phyloP scores from a whole-genome alignment of 257 asterid species.

The Haberlea rhodopensis region DNA sequence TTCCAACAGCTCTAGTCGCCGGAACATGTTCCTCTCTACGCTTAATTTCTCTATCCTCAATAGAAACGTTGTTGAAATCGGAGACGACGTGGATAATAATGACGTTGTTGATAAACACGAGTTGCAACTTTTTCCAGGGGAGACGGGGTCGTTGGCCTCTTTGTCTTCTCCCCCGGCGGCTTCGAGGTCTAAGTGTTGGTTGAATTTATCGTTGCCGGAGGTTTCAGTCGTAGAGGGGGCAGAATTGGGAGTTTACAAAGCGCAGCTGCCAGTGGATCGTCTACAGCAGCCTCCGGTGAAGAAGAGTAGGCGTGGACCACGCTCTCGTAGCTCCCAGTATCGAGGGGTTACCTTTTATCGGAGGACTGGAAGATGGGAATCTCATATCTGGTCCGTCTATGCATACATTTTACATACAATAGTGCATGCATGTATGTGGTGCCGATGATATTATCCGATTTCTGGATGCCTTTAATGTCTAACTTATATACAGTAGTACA shows the following conservation, averaged over 20 bases:
- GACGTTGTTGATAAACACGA: constrained; percentile 24
- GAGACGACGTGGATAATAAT: constrained; percentile 31
- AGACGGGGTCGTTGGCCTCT: constrained; percentile 22
- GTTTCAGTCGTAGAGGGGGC: constrained; percentile 7
- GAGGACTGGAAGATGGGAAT: constrained; percentile 98
- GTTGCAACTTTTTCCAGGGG: constrained; percentile 65
- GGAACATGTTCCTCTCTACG: no score
- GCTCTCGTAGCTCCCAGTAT: constrained; percentile 93
- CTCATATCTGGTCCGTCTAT: constrained; percentile 81
- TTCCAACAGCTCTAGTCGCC: constrained; percentile 44
- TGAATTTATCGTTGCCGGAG: constrained; percentile 42
- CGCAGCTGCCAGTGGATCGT: constrained; percentile 28
- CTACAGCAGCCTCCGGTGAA: constrained; percentile 41
- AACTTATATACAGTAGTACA: not conserved
- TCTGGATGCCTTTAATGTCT: not conserved
- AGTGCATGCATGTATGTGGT: constrained; percentile 31
- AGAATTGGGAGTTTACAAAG: constrained; percentile 18
- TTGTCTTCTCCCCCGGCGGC: constrained; percentile 18
- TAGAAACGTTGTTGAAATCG: constrained; percentile 32
- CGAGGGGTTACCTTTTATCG: constrained; percentile 98
- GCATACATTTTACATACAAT: not conserved
- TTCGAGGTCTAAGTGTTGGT: constrained; percentile 34
- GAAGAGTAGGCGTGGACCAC: constrained; percentile 96
- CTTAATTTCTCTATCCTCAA: constrained; percentile 70
- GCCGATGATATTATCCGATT: not conserved